Evolutionary conservation across 139 green algal genomes (phyloP).

Genomic region (Chlorella sp.): DNA sequence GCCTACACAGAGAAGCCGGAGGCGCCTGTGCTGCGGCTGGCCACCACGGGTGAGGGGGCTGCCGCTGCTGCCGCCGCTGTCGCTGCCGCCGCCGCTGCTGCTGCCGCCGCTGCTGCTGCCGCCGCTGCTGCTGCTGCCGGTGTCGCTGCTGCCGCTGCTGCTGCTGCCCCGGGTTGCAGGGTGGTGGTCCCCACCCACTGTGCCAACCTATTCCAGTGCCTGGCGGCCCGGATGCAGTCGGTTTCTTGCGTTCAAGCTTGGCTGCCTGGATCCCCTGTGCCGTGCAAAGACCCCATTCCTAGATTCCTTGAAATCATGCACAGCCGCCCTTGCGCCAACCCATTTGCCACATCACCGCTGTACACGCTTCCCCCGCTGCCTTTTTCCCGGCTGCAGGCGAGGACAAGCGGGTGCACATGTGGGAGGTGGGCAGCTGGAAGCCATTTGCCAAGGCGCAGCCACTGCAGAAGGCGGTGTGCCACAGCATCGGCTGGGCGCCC

Average conservation of each 20-base stretch:
- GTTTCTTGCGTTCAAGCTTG: too few species aligned
- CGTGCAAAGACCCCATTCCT: too few species aligned
- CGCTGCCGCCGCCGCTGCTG: background rate
- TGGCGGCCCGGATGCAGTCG: too few species aligned
- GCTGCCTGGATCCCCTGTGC: too few species aligned
- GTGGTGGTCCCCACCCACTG: too few species aligned
- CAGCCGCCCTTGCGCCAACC: background rate
- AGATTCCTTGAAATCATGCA: too few species aligned
- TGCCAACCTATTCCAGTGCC: too few species aligned
- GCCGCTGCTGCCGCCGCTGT: background rate
- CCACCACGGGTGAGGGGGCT: conserved; percentile 22
- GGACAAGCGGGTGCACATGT: conserved; percentile 56
- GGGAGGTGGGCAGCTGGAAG: conserved; percentile 54
- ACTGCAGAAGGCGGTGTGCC: conserved; percentile 51
- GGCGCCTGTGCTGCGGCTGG: conserved; percentile 36
- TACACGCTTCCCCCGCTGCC: background rate
- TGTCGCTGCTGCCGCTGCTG: background rate
- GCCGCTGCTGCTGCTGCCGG: background rate
- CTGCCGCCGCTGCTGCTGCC: too few species aligned
- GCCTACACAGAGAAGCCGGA: conserved; percentile 25
- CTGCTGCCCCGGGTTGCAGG: background rate
- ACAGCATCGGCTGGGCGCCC: conserved; percentile 42
- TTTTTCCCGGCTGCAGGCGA: conserved; percentile 25
- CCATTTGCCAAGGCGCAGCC: conserved; percentile 46
- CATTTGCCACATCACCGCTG: background rate